A percentile compares a stretch with the other conserved stretches of the same genome.
Conservation (phyloP, 2,329 filamentous ascomycete genomes). For the Pseudogymnoascus sp. region DNA sequence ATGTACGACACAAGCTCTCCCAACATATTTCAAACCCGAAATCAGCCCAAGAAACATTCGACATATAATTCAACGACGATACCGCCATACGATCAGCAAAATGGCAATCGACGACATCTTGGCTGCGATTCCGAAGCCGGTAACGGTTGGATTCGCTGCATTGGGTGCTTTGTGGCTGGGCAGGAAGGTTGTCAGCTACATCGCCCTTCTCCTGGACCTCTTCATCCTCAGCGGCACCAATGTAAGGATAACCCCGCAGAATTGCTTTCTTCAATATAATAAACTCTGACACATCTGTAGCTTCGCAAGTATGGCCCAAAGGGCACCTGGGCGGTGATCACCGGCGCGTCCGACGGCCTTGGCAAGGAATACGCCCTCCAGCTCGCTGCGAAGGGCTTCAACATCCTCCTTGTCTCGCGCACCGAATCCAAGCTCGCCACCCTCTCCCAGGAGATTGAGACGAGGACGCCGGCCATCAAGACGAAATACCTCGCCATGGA, state of each 20-base stretch:
- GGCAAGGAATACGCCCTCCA: conserved; percentile 94
- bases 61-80: neutral
- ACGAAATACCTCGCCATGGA: conserved; percentile 85
- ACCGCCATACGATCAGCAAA: neutral
- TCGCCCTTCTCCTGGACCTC: conserved; percentile 55
- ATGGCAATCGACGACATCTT: conserved; percentile 27
- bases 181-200: conserved; percentile 48
- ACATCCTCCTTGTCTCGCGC: conserved; percentile 87
- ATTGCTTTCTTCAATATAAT: neutral
- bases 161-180: conserved; percentile 53
- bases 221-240: conserved; percentile 60
- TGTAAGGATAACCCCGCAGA: conserved; percentile 35
- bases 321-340: conserved; percentile 90
- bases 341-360: conserved; percentile 90
- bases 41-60: neutral
- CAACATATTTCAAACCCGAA: neutral
- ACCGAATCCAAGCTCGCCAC: conserved; percentile 84
- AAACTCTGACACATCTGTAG: conserved; percentile 29
- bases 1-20: neutral
- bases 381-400: conserved; percentile 86
- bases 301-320: conserved; percentile 84
- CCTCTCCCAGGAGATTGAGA: conserved; percentile 66
- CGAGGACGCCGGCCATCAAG: conserved; percentile 54
- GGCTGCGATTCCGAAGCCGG: conserved; percentile 35
- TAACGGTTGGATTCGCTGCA: conserved; percentile 34